Conservation (phyloP, 768 basidiomycete species). For the Tulasnella sp. region DNA sequence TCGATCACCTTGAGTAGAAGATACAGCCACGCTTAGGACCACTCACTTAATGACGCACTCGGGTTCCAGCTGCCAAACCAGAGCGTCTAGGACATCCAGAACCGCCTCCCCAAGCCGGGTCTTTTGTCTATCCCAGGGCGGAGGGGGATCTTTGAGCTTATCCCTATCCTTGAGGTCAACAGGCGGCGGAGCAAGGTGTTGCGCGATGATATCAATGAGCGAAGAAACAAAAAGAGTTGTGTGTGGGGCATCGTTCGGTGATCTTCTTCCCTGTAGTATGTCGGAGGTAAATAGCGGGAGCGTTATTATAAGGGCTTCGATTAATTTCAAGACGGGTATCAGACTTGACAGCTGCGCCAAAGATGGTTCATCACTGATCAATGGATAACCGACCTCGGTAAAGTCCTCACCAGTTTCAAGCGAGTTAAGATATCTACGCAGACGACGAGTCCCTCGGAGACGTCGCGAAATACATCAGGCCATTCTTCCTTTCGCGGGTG, state of each 20-base stretch:
- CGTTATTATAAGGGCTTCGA: neutral
- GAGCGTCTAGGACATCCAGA: neutral
- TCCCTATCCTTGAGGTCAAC: neutral
- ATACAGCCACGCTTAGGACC: neutral
- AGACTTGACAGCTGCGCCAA: neutral
- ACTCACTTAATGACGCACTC: neutral
- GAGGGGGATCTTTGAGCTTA: neutral
- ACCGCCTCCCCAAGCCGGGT: neutral
- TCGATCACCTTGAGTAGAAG: too few species aligned
- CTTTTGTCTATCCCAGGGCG: neutral
- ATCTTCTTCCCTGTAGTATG: neutral
- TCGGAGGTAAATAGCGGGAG: neutral
- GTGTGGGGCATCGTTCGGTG: neutral
- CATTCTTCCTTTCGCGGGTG: conserved; percentile 4
- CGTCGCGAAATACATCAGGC: neutral
- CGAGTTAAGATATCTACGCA: neutral
- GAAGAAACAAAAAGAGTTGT: neutral
- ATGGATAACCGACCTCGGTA: neutral
- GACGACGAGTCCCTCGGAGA: neutral
- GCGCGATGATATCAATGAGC: neutral
- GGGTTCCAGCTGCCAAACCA: neutral
- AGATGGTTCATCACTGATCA: neutral
- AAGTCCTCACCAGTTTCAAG: neutral
- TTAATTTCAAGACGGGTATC: conserved; percentile 1
- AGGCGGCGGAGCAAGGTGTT: neutral